Conservation (phyloP, 2,329 filamentous ascomycete genomes). For the Penicillium glabrum region DNA sequence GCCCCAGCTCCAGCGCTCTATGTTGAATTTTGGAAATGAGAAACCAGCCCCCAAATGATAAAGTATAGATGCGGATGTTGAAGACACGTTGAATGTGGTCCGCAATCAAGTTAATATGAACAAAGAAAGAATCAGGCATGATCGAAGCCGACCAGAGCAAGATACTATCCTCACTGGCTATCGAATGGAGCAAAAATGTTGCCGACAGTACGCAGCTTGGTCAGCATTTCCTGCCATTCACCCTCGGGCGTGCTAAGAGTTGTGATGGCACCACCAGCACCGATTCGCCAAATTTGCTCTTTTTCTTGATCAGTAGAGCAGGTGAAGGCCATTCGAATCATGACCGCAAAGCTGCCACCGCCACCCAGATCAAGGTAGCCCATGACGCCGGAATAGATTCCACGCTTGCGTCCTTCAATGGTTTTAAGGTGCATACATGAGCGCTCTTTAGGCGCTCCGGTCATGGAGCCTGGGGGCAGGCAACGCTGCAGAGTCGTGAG, state of each 20-base stretch:
- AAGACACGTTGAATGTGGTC: constrained; percentile 19
- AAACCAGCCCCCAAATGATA: constrained; percentile 3
- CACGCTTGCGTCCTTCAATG: constrained; percentile 65
- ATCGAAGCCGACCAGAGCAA: not conserved
- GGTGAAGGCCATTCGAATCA: constrained; percentile 76
- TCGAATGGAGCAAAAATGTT: constrained; percentile 39
- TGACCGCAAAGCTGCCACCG: constrained; percentile 84
- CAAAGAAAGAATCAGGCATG: not conserved
- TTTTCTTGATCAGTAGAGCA: constrained; percentile 22
- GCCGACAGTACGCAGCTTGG: constrained; percentile 59
- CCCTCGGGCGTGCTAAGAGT: constrained; percentile 75
- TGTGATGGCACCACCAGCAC: constrained; percentile 88
- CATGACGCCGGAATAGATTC: constrained; percentile 83
- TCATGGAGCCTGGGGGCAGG: constrained; percentile 92
- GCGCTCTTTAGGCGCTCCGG: constrained; percentile 89
- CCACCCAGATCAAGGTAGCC: constrained; percentile 88
- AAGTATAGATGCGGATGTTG: constrained; percentile 26
- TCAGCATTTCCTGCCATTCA: constrained; percentile 89
- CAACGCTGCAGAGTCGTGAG: constrained; percentile 74
- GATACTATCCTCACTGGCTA: not conserved
- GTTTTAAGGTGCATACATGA: constrained; percentile 77
- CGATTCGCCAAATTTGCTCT: constrained; percentile 68
- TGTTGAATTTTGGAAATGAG: constrained; percentile 29
- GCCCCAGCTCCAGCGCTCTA: constrained; percentile 25
- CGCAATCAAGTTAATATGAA: constrained; percentile 9